phyloP scores from a whole-genome alignment of 2,329 filamentous ascomycete genomes.

The Ophiocordyceps robertsii region DNA sequence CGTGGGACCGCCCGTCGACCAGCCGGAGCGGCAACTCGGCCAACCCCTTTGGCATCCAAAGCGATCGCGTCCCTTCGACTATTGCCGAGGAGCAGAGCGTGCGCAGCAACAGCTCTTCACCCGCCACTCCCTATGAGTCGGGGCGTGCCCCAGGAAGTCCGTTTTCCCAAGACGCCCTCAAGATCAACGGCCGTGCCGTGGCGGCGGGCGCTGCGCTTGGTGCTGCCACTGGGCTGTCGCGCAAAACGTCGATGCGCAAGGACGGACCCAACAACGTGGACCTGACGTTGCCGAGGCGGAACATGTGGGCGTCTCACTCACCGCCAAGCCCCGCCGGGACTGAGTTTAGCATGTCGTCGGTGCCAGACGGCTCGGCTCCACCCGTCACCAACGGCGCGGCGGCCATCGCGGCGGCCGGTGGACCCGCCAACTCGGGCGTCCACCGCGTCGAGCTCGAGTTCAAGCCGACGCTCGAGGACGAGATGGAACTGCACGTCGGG shows the following conservation, averaged over 20 bases:
- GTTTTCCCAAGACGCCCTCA: too few relatives aligned
- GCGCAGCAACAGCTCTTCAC: conserved; percentile 9
- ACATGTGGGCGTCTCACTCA: conserved; percentile 12
- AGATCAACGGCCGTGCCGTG: background rate
- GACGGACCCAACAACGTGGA: conserved; percentile 37
- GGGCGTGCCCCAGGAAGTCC: too few relatives aligned
- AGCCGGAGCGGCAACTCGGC: conserved; percentile 32
- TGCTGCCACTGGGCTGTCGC: conserved; percentile 19
- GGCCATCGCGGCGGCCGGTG: conserved; percentile 49
- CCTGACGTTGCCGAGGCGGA: conserved; percentile 30
- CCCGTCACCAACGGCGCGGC: conserved; percentile 29
- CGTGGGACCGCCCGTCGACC: conserved; percentile 24
- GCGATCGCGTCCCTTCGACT: conserved; percentile 34
- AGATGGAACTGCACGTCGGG: conserved; percentile 68
- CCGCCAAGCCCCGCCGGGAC: conserved; percentile 49
- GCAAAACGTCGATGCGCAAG: conserved; percentile 44
- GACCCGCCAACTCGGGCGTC: conserved; percentile 50
- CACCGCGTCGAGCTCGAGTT: conserved; percentile 94
- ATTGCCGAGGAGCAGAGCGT: conserved; percentile 19
- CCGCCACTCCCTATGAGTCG: background rate
- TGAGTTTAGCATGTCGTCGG: conserved; percentile 46
- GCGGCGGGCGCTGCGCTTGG: conserved; percentile 23
- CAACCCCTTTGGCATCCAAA: conserved; percentile 60
- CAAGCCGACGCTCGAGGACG: conserved; percentile 81
- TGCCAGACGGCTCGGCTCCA: conserved; percentile 31